Base-by-base conservation (phyloP, 2,329 filamentous ascomycete genomes). In the Pestalotiopsis fici region DNA sequence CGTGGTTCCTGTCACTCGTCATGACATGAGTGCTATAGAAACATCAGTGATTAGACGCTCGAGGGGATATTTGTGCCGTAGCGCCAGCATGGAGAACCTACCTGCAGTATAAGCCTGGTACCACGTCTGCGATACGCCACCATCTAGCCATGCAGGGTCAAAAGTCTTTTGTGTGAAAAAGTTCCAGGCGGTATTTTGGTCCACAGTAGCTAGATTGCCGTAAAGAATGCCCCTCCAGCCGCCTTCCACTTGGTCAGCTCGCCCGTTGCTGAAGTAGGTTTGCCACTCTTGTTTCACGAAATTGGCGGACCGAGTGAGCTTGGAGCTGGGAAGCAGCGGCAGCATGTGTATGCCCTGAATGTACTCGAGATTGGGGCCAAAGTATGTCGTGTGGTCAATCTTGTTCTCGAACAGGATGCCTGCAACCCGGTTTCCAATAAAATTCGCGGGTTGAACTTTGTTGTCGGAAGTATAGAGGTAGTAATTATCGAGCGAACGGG, bases 391-490 rank as follows among this genome's bases (percentile, higher is more conserved):
- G 79, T 98, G 94, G 78, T 98, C 93, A 65, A 94, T 87, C 81
- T 98, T 98, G 83, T 98, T 98, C 81, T 98, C 95, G 74, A 98
- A 98, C 9, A 97, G 77, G 70, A 91, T 91, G 5, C 88, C 88
- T 2, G 85, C 84, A 47, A 86, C 88, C 79, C 92, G 94, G 84
- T 98, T 98, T 55, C 83, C 87, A 70, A 93, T 90, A 76, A 97
- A 97, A n/a, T 90, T 83, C 1, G 85, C 72, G 0, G 95, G 95
- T 73, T 97, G 88, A 21, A 85, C 80, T 64, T 80, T 84, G 78
- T 97, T 97, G 78, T 87, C 82, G 50, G 80, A 83, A 5, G 86
- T 85, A 83, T 97, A 92, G 60, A 97, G 87, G 82, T 97, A 98
- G 83, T 98, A 98, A 66, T 88, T 84, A 68, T 89, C 87, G 66